Percentiles rank a stretch among this genome's conserved stretches.
Evolutionary conservation across 2,329 filamentous ascomycete species (phyloP).

Genomic region (Fusarium zealandicum): DNA sequence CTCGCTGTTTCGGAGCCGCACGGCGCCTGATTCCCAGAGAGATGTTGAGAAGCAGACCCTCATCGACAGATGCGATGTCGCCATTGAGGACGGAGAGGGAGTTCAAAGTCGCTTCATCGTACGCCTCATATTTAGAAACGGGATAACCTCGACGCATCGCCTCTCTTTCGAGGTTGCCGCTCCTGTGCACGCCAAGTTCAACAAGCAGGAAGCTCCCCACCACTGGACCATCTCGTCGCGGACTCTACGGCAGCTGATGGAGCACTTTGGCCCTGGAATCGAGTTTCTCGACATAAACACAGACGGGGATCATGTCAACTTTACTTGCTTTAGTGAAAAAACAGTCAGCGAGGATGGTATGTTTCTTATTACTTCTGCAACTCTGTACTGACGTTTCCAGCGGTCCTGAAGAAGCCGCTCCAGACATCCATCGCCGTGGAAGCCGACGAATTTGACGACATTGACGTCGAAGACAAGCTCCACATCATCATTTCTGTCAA

Average conservation of each 20-base stretch:
- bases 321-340: slow-evolving; percentile 85
- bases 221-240: slow-evolving; percentile 76
- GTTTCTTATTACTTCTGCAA: slow-evolving; percentile 10
- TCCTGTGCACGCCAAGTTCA: slow-evolving; percentile 80
- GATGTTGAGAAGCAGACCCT: slow-evolving; percentile 70
- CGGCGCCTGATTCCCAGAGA: slow-evolving; percentile 62
- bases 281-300: slow-evolving; percentile 82
- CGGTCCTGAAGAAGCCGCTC: slow-evolving; percentile 79
- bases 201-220: slow-evolving; percentile 69
- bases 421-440: slow-evolving; percentile 82
- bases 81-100: slow-evolving; percentile 73
- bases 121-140: slow-evolving; percentile 77
- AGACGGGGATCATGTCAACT: slow-evolving; percentile 75
- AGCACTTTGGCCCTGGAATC: slow-evolving; percentile 81
- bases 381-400: slow-evolving; percentile 49
- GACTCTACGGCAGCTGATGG: slow-evolving; percentile 76
- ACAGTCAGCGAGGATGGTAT: slow-evolving; percentile 66
- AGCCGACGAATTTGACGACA: slow-evolving; percentile 77
- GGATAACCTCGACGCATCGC: slow-evolving; percentile 78
- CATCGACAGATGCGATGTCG: slow-evolving; percentile 77
- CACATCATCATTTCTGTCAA: slow-evolving; percentile 85
- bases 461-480: slow-evolving; percentile 75
- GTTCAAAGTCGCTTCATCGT: slow-evolving; percentile 77
- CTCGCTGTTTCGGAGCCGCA: slow-evolving; percentile 75
- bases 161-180: slow-evolving; percentile 76